phyloP scores from a whole-genome alignment of 306 rosid genomes.

The Vigna nakashimae region DNA sequence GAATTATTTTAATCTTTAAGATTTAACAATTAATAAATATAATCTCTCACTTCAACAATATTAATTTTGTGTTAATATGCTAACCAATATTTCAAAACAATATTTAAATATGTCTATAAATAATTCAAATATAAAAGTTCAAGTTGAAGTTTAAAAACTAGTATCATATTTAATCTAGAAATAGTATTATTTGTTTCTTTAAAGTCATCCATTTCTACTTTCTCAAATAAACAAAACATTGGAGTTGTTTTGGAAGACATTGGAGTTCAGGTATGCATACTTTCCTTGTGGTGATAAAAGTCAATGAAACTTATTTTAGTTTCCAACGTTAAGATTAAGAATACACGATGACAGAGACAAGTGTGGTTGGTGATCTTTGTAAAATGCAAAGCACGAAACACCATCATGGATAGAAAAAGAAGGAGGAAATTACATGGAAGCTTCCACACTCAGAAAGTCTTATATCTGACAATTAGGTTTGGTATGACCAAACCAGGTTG shows the following conservation, averaged over 20 bases:
- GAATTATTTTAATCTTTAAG: no score
- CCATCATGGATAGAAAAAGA: background rate
- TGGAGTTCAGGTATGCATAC: background rate
- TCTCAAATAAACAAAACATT: no score
- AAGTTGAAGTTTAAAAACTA: no score
- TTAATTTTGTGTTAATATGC: no score
- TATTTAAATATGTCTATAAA: no score
- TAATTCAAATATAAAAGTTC: no score
- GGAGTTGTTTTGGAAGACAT: background rate
- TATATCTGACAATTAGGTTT: background rate
- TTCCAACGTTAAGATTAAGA: background rate
- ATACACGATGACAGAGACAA: background rate
- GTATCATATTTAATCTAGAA: no score
- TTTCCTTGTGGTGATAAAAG: background rate
- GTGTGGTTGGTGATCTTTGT: background rate
- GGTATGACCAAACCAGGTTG: background rate
- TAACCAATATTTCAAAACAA: no score
- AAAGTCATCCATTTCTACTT: no score
- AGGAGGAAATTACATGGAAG: slow-evolving; percentile 50
- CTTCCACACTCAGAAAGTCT: slow-evolving; percentile 4
- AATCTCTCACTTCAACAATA: no score
- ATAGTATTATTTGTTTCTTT: no score
- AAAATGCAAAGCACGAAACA: background rate
- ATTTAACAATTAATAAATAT: no score
- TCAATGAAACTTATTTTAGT: background rate